Evolutionary conservation across 176 grass and related monocot species (phyloP), one percentile per base, ranked within the genome.

Genomic region (Hordeum marinum): DNA sequence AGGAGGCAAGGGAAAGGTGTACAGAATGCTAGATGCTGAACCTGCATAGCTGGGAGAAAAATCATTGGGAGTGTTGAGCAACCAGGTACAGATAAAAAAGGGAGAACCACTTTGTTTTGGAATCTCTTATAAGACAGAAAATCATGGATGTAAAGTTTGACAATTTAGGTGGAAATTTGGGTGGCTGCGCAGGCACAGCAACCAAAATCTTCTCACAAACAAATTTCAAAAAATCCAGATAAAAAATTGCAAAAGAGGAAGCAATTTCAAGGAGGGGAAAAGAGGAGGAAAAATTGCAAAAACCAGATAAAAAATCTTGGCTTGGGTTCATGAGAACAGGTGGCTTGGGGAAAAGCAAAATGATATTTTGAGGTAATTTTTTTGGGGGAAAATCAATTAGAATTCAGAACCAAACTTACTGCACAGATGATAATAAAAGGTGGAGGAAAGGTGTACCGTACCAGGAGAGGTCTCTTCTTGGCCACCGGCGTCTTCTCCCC

Each of bases 381-480:
- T 9, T 61, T 7, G 9, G 0, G 55, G 1, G 63, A 24, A 84
- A 43, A n/a, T 73, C 24, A 13, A 1, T 25, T 62, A 43, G 68
- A 67, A 52, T 23, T 52, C 68, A 5, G 4, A 74, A 83, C 21
- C 3, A 57, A 68, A 80, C 42, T 55, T 72, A 1, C 15, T 63
- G 36, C 9, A 8, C 4, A 40, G 46, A 85, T 15, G 17, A 21
- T 68, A n/a, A 13, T 50, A 12, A 65, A 14, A 8, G 31, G 46
- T 29, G 20, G 32, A 78, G 2, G 37, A 36, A 36, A 27, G 21
- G 1, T 48, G 48, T 21, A 14, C 1, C 8, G 5, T 84, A 91
- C 89, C 81, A 87, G 39, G 21, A 87, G 85, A 67, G 76, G 81
- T 0, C 23, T 87, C 84, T 12, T 84, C 80, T 70, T 84, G 80